Evolutionary conservation across 1,284 basidiomycete species (phyloP), one percentile per base, ranked within the genome.

Genomic region (Omphalotus olearius): DNA sequence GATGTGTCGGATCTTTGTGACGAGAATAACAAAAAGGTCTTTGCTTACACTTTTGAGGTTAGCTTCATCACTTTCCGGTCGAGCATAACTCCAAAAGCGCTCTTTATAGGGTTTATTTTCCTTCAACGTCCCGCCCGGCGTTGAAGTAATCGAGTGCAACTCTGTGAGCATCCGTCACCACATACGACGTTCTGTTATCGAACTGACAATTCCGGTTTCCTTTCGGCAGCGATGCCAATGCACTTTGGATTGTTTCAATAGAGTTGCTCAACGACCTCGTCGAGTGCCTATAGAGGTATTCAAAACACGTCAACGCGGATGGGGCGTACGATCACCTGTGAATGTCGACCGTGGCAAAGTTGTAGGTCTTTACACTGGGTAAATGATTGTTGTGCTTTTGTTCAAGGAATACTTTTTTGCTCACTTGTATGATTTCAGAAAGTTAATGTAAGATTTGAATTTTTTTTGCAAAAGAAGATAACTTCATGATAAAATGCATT

Each of bases 281-380:
- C 62, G 66, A 37, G 58, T 69, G 4, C 63, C 67, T 4, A 61
- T 73, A 5, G 64, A 71, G 50, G 51, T 72, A 10, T 73, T 71
- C 60, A 60, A 65, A 40, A 71, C 71, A 0, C 35, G 16, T 16
- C 47, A 57, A 13, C 56, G 63, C 37, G 70, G 71, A 3, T 73
- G 70, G 70, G 71, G 70, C 16, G 69, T 38, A 4, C 38, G 69
- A 10, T 62, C 75, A 0, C 56, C 68, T 1, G 55, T 62, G 0
- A 57, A 67, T 23, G 57, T 86, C 1, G 61, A 63, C 16, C 65
- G 53, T 42, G 83, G 83, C 13, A 82, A 78, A 53, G 77, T 85
- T 3, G 53, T 85, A 20, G 84, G 84, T 1, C 69, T 80, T 13
- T 85, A 82, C 59, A 75, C 83, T 45, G 83, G 83, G 84, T 84